Evolutionary conservation across 208 protist species (phyloP), one percentile per base, ranked within the genome.

Genomic region (Crithidia bombi): DNA sequence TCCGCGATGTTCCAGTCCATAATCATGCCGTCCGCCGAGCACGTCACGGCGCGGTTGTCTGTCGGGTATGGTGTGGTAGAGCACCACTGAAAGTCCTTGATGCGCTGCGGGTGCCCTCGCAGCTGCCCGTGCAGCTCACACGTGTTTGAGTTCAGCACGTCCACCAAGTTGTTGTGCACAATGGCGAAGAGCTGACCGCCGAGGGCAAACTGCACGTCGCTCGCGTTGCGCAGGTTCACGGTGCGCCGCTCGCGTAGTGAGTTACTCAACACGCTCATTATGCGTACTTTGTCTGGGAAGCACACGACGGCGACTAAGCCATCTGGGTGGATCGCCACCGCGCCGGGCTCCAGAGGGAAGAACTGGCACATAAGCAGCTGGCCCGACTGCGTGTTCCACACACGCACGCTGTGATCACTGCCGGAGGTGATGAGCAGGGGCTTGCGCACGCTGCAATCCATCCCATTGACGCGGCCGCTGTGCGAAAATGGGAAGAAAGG

Each of bases 371-470:
- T 86, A 61, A 96, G 93, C 44, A 97, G 57, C 62, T 80, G 86
- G 36, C 92, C 85, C 32, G 96, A 97, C 19, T 83, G 50, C 56
- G 97, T 98, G 78, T 98, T 98, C 96, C 96, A 99, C 25, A 99
- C 73, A 41, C 97, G 89, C 14, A 98, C 86, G 77, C 89, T 96
- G 73, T 90, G 81, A 74, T 99, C 98, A 28, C 69, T 81, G 58
- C 91, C 83, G 62, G 86, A 91, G 15, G 98, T 98, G 32, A 95
- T 91, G 38, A 99, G 82, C 19, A 98, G 85, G 11, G 98, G 98
- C 70, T 98, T 98, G 55, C 97, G 86, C 61, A 98, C 81, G 69
- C 92, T 97, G 69, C 90, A 95, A 66, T 87, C 92, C 65, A 99
- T 80, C 51, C 97, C 97, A 52, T 90, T 90, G 38, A 98, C 93